Evolutionary conservation across 148 eudicot species (phyloP).

Genomic region (Cornus kousa): DNA sequence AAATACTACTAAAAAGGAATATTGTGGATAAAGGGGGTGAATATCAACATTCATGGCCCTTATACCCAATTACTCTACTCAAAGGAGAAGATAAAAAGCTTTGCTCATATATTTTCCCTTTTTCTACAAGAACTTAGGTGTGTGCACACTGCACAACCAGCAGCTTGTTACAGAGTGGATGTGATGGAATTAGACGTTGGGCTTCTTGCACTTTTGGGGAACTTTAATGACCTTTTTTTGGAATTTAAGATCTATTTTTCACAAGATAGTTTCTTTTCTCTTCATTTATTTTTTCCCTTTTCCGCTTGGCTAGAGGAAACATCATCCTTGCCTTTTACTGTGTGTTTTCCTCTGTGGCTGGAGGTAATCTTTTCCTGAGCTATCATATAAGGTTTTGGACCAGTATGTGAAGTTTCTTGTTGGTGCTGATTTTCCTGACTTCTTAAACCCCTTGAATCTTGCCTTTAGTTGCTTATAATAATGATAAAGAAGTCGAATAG

Average conservation of each 20-base stretch:
- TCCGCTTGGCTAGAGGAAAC: constrained; percentile 2
- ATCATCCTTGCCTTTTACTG: background rate
- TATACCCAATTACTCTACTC: too few species aligned
- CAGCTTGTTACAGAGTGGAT: background rate
- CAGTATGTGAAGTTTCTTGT: background rate
- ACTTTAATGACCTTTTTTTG: background rate
- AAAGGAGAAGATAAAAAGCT: too few species aligned
- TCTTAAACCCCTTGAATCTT: background rate
- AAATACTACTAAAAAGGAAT: too few species aligned
- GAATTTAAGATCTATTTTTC: background rate
- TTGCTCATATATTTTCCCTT: too few species aligned
- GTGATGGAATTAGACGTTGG: background rate
- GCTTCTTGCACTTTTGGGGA: background rate
- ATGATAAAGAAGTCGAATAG: background rate
- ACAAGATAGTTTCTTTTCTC: background rate
- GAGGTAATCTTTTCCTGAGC: background rate
- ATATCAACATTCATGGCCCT: too few species aligned
- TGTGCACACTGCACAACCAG: background rate
- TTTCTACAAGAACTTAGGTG: background rate
- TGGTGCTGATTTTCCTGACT: background rate
- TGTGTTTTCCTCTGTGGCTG: background rate
- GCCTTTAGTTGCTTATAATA: background rate
- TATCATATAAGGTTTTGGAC: background rate
- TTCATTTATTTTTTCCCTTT: background rate
- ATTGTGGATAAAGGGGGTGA: too few species aligned